Percentiles rank a stretch among this genome's conserved stretches.
These are phyloP conservation scores for Dichotomocladium elegans DNA, from an alignment of 371 early-diverging fungal species.

Conservation along the genomic window DNA sequence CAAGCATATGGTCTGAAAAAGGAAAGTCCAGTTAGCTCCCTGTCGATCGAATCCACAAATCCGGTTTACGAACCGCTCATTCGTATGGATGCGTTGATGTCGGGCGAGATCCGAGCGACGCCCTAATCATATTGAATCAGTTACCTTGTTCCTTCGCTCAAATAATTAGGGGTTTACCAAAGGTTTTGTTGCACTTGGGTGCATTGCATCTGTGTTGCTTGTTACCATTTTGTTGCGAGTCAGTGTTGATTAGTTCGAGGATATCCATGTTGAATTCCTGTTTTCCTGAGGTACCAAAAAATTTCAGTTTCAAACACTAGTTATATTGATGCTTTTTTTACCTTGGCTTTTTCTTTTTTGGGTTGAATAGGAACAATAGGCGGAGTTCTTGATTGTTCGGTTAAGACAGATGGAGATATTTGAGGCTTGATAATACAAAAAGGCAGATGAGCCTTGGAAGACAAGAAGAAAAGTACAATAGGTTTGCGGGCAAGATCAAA, in stretches of 20 bases:
- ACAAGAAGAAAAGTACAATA: conserved; percentile 2
- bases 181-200: conserved; percentile 62
- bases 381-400: too few relatives aligned
- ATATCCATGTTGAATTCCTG: conserved; percentile 58
- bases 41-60: background rate
- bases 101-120: conserved; percentile 69
- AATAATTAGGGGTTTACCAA: conserved; percentile 36
- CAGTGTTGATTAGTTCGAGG: conserved; percentile 61
- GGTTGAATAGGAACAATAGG: too few relatives aligned
- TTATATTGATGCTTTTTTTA: background rate
- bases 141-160: too few relatives aligned
- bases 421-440: too few relatives aligned
- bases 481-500: too few relatives aligned
- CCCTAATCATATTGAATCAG: conserved; percentile 19
- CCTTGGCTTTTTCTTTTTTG: background rate
- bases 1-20: conserved; percentile 56
- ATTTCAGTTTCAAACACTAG: too few relatives aligned
- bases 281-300: too few relatives aligned
- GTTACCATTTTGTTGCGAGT: conserved; percentile 30
- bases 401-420: too few relatives aligned
- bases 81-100: conserved; percentile 77
- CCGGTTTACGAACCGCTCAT: conserved; percentile 43
- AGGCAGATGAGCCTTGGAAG: too few relatives aligned
- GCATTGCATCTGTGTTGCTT: conserved; percentile 61
- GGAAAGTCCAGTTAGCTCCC: background rate